A percentile compares a stretch with the other conserved stretches of the same genome.
Evolutionary conservation across 768 basidiomycete genomes (phyloP).

Genomic region (Astraeus odoratus): DNA sequence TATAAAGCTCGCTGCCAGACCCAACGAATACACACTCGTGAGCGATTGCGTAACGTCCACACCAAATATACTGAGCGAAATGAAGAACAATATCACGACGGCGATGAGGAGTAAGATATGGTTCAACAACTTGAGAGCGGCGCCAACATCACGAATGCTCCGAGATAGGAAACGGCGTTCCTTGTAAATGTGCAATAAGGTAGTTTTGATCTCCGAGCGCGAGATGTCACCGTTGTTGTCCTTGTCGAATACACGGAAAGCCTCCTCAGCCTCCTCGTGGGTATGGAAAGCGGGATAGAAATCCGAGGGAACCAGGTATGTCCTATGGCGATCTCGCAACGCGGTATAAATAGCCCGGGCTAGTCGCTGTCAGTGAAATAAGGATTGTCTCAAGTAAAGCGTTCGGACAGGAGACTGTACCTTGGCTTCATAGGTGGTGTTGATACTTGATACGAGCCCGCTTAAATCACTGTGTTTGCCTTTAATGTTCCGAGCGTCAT

Average conservation of each 20-base stretch:
- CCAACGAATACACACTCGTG: conserved; percentile 67
- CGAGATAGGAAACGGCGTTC: conserved; percentile 71
- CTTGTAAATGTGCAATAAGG: conserved; percentile 64
- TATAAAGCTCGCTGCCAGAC: conserved; percentile 70
- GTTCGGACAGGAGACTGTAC: conserved; percentile 21
- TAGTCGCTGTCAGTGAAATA: conserved; percentile 40
- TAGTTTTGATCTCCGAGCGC: conserved; percentile 66
- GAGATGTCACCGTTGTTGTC: conserved; percentile 76
- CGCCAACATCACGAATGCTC: conserved; percentile 69
- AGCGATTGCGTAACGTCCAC: conserved; percentile 58
- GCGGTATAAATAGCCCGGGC: conserved; percentile 60
- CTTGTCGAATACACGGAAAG: conserved; percentile 70
- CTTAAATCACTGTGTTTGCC: conserved; percentile 39
- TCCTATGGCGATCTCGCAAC: conserved; percentile 48
- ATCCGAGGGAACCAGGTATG: conserved; percentile 59
- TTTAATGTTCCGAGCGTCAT: conserved; percentile 67
- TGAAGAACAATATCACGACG: conserved; percentile 59
- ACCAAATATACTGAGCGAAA: conserved; percentile 66
- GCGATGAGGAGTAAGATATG: conserved; percentile 58
- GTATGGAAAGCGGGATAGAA: conserved; percentile 63
- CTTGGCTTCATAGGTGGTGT: conserved; percentile 61
- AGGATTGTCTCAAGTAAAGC: background rate
- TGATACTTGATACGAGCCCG: conserved; percentile 46
- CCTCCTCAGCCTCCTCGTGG: conserved; percentile 48
- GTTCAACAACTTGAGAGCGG: conserved; percentile 60